These are phyloP conservation scores for Penicillium fuscoglaucum DNA, from an alignment of 2,329 filamentous ascomycete species.

Conservation along the genomic window DNA sequence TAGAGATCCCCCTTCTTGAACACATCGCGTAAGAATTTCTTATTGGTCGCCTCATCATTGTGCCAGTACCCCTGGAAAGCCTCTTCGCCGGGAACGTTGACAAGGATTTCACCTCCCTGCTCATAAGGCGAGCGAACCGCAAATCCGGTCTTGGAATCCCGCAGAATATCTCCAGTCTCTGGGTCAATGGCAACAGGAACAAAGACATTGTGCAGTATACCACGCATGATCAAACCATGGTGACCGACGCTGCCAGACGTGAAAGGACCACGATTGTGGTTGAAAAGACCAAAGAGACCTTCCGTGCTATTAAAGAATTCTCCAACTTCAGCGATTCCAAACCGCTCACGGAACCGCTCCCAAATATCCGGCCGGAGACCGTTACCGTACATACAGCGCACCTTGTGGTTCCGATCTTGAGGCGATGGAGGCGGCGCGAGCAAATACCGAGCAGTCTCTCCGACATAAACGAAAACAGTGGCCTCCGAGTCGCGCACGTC, in stretches of 20 bases:
- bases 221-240: constrained; percentile 64
- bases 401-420: constrained; percentile 47
- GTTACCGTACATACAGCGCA: constrained; percentile 51
- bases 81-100: constrained; percentile 58
- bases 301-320: constrained; percentile 82
- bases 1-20: constrained; percentile 67
- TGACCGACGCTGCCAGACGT: constrained; percentile 66
- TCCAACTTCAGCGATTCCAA: constrained; percentile 55
- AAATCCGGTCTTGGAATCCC: constrained; percentile 68
- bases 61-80: constrained; percentile 70
- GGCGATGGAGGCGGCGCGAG: constrained; percentile 61
- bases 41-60: constrained; percentile 64
- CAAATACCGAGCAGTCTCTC: constrained; percentile 73
- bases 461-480: constrained; percentile 74
- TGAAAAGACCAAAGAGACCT: constrained; percentile 64
- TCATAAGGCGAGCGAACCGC: constrained; percentile 63
- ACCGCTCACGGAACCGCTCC: constrained; percentile 56
- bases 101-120: constrained; percentile 72
- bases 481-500: constrained; percentile 68
- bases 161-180: constrained; percentile 65
- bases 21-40: constrained; percentile 65
- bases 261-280: constrained; percentile 62
- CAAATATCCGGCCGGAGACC: constrained; percentile 53
- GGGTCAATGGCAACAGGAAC: constrained; percentile 69
- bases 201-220: constrained; percentile 54